phyloP scores from a whole-genome alignment of 2,329 filamentous ascomycete species.

The Aspergillus viridinutans region DNA sequence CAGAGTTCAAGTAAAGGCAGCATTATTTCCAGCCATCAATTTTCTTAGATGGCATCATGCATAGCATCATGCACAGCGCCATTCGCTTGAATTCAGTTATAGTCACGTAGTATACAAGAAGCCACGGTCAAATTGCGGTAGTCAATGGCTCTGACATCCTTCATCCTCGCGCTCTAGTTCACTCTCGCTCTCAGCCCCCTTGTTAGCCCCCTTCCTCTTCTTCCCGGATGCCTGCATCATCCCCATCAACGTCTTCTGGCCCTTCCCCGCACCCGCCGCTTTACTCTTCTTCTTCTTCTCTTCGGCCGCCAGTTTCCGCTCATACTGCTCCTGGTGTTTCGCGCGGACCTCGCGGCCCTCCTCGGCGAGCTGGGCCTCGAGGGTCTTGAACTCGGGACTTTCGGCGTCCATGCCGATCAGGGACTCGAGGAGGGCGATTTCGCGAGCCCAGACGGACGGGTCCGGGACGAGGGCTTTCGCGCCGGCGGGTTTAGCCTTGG shows the following conservation, averaged over 20 bases:
- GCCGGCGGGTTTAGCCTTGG: conserved; percentile 8
- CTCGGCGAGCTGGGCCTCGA: conserved; percentile 63
- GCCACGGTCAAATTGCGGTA: background rate
- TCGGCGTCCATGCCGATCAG: conserved; percentile 80
- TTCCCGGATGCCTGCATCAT: conserved; percentile 27
- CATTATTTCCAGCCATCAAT: background rate
- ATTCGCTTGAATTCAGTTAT: background rate
- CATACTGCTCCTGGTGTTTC: conserved; percentile 73
- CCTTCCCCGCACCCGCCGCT: conserved; percentile 35
- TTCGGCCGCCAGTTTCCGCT: conserved; percentile 65
- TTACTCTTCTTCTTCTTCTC: conserved; percentile 46
- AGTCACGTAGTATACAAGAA: background rate
- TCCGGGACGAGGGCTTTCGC: conserved; percentile 57
- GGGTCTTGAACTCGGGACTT: conserved; percentile 63
- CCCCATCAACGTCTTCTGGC: conserved; percentile 32
- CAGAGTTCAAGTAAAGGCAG: background rate
- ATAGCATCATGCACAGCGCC: background rate
- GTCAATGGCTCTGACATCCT: conserved; percentile 16
- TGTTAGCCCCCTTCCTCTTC: conserved; percentile 7
- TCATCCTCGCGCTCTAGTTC: conserved; percentile 14
- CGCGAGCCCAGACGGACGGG: conserved; percentile 78
- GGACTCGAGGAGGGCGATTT: conserved; percentile 91
- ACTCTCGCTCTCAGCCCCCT: conserved; percentile 1
- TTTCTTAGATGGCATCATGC: background rate
- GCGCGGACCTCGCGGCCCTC: conserved; percentile 67